Conservation (phyloP, 169 alveolate genomes). For the Eimeria necatrix region DNA sequence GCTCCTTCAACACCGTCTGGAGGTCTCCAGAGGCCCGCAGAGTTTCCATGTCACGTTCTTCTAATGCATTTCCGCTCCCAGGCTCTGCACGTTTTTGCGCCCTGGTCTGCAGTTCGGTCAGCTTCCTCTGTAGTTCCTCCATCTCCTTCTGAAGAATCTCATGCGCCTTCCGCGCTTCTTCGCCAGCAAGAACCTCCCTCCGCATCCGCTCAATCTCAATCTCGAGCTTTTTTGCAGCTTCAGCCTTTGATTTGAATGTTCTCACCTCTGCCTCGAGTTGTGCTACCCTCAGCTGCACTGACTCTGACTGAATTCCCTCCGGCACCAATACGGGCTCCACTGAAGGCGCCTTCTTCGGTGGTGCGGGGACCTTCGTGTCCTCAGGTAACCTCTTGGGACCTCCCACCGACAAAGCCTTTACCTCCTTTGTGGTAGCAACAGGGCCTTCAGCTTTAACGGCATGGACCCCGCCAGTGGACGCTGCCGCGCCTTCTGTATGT, state of each 20-base stretch:
- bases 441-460: background rate
- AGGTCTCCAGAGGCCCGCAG: background rate
- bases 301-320: background rate
- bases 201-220: conserved; percentile 32
- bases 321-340: background rate
- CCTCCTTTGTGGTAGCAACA: background rate
- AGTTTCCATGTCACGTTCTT: background rate
- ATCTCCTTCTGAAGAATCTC: conserved; percentile 50
- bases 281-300: conserved; percentile 25
- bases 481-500: no score
- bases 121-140: conserved; percentile 25
- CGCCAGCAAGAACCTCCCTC: conserved; percentile 39
- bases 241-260: conserved; percentile 41
- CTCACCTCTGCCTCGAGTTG: conserved; percentile 53
- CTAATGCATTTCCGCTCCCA: background rate
- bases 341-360: conserved; percentile 56
- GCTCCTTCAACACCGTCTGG: background rate
- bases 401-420: background rate
- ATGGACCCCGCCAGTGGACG: no score
- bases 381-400: conserved; percentile 23
- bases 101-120: conserved; percentile 15
- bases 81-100: background rate
- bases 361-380: conserved; percentile 61
- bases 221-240: conserved; percentile 41
- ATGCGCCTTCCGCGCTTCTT: conserved; percentile 12